These are phyloP conservation scores for Crucibulum cyathiforme DNA, from an alignment of 1,284 basidiomycete species.

Conservation along the genomic window DNA sequence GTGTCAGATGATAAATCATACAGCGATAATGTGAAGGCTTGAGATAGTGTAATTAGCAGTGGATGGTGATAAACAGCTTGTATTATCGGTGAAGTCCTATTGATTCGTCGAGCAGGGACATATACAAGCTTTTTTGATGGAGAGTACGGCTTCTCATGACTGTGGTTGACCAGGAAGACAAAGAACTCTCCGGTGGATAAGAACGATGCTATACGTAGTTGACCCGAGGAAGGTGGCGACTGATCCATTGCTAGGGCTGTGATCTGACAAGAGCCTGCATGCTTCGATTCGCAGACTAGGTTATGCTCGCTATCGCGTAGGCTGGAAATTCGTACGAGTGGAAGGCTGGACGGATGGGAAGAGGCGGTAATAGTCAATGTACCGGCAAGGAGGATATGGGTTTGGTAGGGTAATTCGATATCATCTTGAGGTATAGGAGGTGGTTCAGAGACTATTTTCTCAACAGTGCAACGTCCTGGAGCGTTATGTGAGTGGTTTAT, in stretches of 20 bases:
- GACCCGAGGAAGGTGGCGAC: constrained; percentile 54
- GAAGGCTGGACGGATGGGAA: constrained; percentile 28
- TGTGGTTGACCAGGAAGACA: constrained; percentile 58
- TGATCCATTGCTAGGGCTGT: constrained; percentile 74
- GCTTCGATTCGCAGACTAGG: constrained; percentile 34
- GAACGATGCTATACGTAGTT: constrained; percentile 62
- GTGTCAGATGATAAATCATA: constrained; percentile 65
- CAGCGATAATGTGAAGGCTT: constrained; percentile 67
- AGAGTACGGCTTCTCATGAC: constrained; percentile 37
- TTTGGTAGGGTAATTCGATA: constrained; percentile 18
- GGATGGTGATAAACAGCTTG: constrained; percentile 80
- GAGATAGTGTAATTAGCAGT: constrained; percentile 72
- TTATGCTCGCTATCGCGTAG: constrained; percentile 30
- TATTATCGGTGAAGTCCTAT: constrained; percentile 54
- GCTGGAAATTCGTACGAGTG: constrained; percentile 29
- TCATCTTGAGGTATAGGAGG: neutral
- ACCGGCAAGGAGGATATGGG: constrained; percentile 49
- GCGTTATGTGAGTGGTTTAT: constrained; percentile 5
- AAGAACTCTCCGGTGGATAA: constrained; percentile 72
- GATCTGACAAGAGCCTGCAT: constrained; percentile 43
- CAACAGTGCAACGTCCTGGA: constrained; percentile 63
- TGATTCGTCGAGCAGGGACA: constrained; percentile 45
- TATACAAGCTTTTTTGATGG: constrained; percentile 55
- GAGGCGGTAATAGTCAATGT: constrained; percentile 48
- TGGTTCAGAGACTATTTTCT: constrained; percentile 34